phyloP scores from a whole-genome alignment of 78 protist species.

The Chrysochromulina parva region DNA sequence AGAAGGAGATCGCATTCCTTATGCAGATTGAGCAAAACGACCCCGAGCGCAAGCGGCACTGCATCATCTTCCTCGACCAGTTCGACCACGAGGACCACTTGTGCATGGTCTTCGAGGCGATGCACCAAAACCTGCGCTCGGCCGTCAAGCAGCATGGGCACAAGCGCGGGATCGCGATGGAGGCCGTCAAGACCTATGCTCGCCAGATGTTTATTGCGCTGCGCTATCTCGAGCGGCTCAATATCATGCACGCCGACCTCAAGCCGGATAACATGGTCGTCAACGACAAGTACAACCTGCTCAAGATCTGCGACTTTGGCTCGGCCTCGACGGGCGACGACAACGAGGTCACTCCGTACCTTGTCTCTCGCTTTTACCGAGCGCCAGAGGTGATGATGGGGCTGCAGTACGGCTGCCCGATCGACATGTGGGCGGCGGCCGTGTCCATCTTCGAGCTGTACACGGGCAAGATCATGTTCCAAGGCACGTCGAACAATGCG shows the following conservation, averaged over 20 bases:
- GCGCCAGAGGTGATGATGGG: constrained; percentile 92
- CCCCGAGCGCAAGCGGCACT: constrained; percentile 54
- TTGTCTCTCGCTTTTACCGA: constrained; percentile 87
- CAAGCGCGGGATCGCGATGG: constrained; percentile 70
- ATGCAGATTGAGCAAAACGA: constrained; percentile 42
- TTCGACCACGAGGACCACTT: constrained; percentile 80
- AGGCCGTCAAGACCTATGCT: constrained; percentile 79
- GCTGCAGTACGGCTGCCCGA: constrained; percentile 52
- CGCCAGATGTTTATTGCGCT: constrained; percentile 78
- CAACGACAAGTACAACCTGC: background rate
- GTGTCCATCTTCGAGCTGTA: constrained; percentile 82
- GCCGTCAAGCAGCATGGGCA: constrained; percentile 71
- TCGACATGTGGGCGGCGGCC: constrained; percentile 75
- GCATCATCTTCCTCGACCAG: constrained; percentile 60
- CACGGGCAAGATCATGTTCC: constrained; percentile 83
- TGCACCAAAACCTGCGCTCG: constrained; percentile 79
- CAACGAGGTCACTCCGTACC: constrained; percentile 73
- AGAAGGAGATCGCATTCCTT: constrained; percentile 68
- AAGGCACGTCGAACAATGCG: constrained; percentile 84
- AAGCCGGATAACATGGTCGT: constrained; percentile 81
- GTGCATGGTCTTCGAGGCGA: constrained; percentile 85
- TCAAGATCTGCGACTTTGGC: constrained; percentile 82
- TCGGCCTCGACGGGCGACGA: constrained; percentile 75
- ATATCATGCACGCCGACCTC: constrained; percentile 83
- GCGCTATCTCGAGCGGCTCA: constrained; percentile 51